Evolutionary conservation across 2,329 filamentous ascomycete genomes (phyloP), one percentile per base, ranked within the genome.

Genomic region (Alternaria gansuensis): DNA sequence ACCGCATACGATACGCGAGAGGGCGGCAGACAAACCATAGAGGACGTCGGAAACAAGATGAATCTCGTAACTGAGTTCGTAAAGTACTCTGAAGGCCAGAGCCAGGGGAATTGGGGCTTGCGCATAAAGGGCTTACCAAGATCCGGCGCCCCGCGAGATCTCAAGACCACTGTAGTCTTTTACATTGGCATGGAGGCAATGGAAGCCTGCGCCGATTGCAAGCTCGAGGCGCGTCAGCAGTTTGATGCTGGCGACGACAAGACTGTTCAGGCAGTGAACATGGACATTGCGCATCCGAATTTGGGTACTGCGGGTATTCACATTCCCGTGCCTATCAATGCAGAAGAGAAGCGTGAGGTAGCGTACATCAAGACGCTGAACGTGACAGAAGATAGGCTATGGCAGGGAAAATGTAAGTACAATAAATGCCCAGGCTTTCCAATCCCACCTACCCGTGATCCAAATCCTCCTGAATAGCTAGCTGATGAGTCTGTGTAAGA

Each of bases 11-110:
- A 98, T 79, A 88, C 92, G 31, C 85, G 94, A 57, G 88, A 83
- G 52, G 95, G 94, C 60, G 95, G 94, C 48, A 83, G 90, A 17
- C 92, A 98, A 78, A 90, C 90, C 2, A 93, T 98, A 56, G 91
- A 94, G 72, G 95, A 98, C 75, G 87, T 88, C 51, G 88, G 86
- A 41, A 98, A 97, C 79, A 86, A 86, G 52, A 84, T 98, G 62
- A 92, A 97, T 79, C 84, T 98, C 62, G 95, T 90, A 8, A 97
- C 94, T 26, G 90, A 90, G 40, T 97, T 97, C 78, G 87, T 97
- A 73, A 98, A 98, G 80, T 84, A 95, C 26, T 90, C 92, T 2
- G 92, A 93, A 24, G 93, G 92, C 45, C 82, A 83, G n/a, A 85
- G 94, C 75, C 92, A 92, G 55, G 94, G 94, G 51, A 96, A 88